Evolutionary conservation across 176 grass and related monocot species (phyloP).

Genomic region (Carex scoparia): DNA sequence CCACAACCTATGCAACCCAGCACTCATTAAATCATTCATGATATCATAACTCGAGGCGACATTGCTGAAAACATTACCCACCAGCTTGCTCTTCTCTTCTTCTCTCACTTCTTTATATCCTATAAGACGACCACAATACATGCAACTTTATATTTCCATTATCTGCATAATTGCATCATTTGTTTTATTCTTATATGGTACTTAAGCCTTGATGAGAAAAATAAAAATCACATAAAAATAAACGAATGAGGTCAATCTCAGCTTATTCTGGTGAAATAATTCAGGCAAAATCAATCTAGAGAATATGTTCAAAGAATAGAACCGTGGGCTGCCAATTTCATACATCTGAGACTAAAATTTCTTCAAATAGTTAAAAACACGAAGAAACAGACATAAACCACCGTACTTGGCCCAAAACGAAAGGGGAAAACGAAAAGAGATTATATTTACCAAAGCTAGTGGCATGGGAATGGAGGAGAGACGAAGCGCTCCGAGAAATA

Average conservation of each 20-base stretch:
- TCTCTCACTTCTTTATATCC: conserved; percentile 79
- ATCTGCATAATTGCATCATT: neutral
- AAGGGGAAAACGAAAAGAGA: neutral
- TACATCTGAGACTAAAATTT: neutral
- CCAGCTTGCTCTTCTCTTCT: conserved; percentile 81
- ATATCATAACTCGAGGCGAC: conserved; percentile 88
- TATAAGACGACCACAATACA: conserved; percentile 3
- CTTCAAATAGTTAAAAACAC: neutral
- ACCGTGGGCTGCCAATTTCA: neutral
- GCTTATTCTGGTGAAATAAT: neutral
- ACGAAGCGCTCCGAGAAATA: conserved; percentile 1
- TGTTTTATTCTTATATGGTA: neutral
- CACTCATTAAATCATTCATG: conserved; percentile 96
- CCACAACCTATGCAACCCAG: conserved; percentile 78
- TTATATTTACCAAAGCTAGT: conserved; percentile 56
- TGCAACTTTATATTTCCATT: neutral
- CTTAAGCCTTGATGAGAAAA: neutral
- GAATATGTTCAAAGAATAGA: neutral
- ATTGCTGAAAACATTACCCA: conserved; percentile 82
- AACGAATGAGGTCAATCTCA: neutral
- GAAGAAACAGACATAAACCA: neutral
- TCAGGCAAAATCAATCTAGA: neutral
- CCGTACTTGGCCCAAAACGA: neutral
- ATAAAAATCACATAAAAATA: neutral
- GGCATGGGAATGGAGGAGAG: conserved; percentile 75